These are phyloP conservation scores for Glycyrrhiza uralensis DNA, from an alignment of 306 rosid species.

Conservation along the genomic window DNA sequence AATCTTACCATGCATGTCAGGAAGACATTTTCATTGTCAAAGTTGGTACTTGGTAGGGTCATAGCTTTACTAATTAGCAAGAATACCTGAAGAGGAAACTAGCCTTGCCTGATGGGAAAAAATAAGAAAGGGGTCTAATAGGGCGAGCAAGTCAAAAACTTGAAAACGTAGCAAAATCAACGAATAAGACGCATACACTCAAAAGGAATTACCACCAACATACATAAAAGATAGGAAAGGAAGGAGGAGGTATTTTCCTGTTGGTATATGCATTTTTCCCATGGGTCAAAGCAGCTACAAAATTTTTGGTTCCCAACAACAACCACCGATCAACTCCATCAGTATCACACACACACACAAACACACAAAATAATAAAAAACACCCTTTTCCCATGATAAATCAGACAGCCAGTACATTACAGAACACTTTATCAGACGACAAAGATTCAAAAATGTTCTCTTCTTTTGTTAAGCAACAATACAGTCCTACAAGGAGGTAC, in stretches of 20 bases:
- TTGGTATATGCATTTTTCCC: slow-evolving; percentile 35
- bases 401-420: neutral
- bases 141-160: slow-evolving; percentile 1
- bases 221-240: neutral
- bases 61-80: neutral
- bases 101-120: neutral
- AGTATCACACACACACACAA: too few species aligned
- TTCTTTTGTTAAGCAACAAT: neutral
- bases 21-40: slow-evolving; percentile 13
- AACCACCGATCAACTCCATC: neutral
- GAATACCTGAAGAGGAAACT: slow-evolving; percentile 16
- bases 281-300: neutral
- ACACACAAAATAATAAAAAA: neutral
- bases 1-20: slow-evolving; percentile 33
- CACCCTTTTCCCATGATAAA: neutral
- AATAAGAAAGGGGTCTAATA: neutral
- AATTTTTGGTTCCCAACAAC: neutral
- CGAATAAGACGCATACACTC: neutral
- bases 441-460: neutral
- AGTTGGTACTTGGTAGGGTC: slow-evolving; percentile 25
- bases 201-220: neutral
- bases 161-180: slow-evolving; percentile 1
- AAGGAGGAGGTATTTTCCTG: neutral
- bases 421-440: neutral
- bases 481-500: neutral